These are phyloP conservation scores for Nicotiana rustica DNA, from an alignment of 305 asterid genomes.

Conservation along the genomic window DNA sequence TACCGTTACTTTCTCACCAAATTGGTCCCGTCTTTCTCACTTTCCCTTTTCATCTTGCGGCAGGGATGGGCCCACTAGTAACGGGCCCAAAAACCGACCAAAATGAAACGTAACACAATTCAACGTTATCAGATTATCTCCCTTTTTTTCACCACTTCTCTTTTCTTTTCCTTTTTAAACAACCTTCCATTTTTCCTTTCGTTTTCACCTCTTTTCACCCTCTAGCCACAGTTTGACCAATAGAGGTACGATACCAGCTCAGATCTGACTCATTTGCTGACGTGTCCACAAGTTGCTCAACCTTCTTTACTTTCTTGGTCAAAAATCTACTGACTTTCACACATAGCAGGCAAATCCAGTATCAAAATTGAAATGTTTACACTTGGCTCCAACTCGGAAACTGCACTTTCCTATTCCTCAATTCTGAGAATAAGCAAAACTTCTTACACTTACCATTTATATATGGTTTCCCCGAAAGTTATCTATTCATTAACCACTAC, in stretches of 20 bases:
- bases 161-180: background rate
- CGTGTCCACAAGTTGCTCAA: background rate
- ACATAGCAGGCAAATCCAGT: background rate
- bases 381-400: background rate
- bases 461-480: background rate
- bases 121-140: background rate
- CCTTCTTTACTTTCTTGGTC: constrained; percentile 16
- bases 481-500: background rate
- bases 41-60: constrained; percentile 39
- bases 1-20: constrained; percentile 41
- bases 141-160: background rate
- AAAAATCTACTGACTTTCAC: constrained; percentile 22
- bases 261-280: constrained; percentile 23
- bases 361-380: background rate
- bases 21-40: constrained; percentile 36
- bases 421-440: background rate
- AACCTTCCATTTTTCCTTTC: background rate
- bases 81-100: constrained; percentile 34
- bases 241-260: background rate
- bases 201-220: constrained; percentile 2
- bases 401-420: constrained; percentile 1
- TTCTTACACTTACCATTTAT: background rate
- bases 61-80: constrained; percentile 35
- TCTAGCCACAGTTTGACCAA: constrained; percentile 33
- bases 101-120: constrained; percentile 37